Base-by-base conservation (phyloP, 176 grass and related monocot species). In the Oropetium thomaeum region DNA sequence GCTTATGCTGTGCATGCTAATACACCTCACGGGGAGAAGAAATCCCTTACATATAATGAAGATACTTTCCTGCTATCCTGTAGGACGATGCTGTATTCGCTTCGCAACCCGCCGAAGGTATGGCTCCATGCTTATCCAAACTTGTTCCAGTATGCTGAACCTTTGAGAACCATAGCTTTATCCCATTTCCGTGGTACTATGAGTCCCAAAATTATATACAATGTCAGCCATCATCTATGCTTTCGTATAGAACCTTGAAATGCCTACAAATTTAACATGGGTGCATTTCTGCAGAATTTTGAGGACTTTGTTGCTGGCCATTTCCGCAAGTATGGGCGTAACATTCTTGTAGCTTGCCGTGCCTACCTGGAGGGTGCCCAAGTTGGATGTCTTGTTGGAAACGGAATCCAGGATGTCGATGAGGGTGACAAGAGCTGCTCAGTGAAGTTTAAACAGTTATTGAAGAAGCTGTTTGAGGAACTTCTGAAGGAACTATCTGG, bases 361-460 rank as follows among this genome's bases (percentile, higher is more conserved):
- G 90, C 93, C 39, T 97, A 97, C 35, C 82, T 97, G 63, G 87
- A 93, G 0, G 93, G 93, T 51, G 90, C 87, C 10, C 93, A 93
- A 63, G 93, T 97, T 43, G 93, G 93, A 58, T 93, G 90, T 64
- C 83, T 92, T 5, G 78, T 69, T 60, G 71, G 79, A 32, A 71
- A 89, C 19, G 89, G 93, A 27, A 81, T 96, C 48, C 89, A 96
- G 63, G 89, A 93, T 62, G 93, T 93, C 4, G 86, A 89, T 1
- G 94, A 97, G 45, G 94, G 90, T 1, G 88, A 91, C 47, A 91
- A 85, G 67, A 93, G 83, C 67, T 93, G 85, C 62, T 93, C 94
- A 4, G 27, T 48, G n/a, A 80, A 30, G 43, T 97, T 97, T 75
- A 89, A 87, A 82, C 74, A 27, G 3, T 70, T 80, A 2, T 81